phyloP scores from a whole-genome alignment of 2,329 filamentous ascomycete genomes.

The Xylaria digitata region DNA sequence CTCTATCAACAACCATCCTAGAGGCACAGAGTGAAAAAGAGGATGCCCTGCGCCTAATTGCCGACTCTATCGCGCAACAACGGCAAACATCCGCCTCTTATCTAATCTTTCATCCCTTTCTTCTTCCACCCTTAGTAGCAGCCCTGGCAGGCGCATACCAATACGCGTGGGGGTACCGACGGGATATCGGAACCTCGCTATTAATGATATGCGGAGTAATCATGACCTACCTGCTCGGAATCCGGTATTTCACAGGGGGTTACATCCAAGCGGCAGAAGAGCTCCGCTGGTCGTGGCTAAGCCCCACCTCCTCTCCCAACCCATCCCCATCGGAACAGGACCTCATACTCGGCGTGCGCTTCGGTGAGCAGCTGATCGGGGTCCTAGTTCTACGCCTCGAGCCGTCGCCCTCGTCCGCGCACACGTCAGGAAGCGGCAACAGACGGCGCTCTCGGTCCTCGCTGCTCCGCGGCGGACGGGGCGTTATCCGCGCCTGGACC shows the following conservation, averaged over 20 bases:
- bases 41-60: slow-evolving; percentile 76
- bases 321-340: slow-evolving; percentile 57
- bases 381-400: slow-evolving; percentile 76
- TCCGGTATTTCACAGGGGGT: slow-evolving; percentile 68
- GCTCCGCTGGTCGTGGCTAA: slow-evolving; percentile 71
- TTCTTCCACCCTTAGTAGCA: slow-evolving; percentile 60
- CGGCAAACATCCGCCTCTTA: slow-evolving; percentile 73
- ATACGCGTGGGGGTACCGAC: slow-evolving; percentile 33
- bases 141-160: slow-evolving; percentile 59
- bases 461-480: slow-evolving; percentile 68
- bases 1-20: slow-evolving; percentile 71
- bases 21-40: slow-evolving; percentile 69
- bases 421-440: slow-evolving; percentile 28
- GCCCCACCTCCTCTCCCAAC: slow-evolving; percentile 45
- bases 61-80: slow-evolving; percentile 86
- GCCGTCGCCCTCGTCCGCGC: slow-evolving; percentile 46
- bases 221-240: slow-evolving; percentile 71
- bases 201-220: slow-evolving; percentile 70
- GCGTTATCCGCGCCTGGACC: slow-evolving; percentile 85
- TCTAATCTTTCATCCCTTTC: slow-evolving; percentile 72
- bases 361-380: slow-evolving; percentile 76
- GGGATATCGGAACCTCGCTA: slow-evolving; percentile 66
- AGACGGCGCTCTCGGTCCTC: slow-evolving; percentile 47
- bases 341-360: slow-evolving; percentile 73
- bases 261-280: slow-evolving; percentile 74